Conservation (phyloP, 139 green algal genomes). For the Microglena sp. region DNA sequence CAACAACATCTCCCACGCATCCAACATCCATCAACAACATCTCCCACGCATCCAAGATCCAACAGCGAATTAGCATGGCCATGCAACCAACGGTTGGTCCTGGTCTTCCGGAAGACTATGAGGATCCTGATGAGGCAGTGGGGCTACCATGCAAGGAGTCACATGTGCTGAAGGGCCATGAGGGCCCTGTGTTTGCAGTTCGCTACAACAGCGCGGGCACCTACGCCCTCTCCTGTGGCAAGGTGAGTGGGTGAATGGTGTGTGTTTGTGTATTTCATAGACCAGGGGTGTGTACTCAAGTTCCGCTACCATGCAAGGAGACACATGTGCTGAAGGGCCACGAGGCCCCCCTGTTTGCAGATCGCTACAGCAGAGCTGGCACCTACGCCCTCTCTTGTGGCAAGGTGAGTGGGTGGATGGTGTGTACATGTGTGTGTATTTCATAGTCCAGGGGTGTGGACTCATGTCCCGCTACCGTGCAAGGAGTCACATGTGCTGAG, state of each 20-base stretch:
- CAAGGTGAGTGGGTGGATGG: conserved; percentile 48
- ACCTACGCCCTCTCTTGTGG: conserved; percentile 78
- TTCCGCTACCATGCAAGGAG: conserved; percentile 29
- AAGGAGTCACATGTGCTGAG: too few relatives aligned
- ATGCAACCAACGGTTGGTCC: too few relatives aligned
- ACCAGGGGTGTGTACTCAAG: too few relatives aligned
- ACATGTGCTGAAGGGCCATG: conserved; percentile 53
- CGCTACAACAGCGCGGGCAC: conserved; percentile 72
- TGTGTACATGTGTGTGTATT: background rate
- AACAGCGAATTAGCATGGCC: too few relatives aligned
- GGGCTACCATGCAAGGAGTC: conserved; percentile 23
- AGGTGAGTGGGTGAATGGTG: conserved; percentile 41
- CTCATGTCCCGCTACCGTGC: too few relatives aligned
- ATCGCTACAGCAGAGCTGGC: conserved; percentile 72
- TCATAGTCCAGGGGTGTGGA: background rate
- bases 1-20: too few relatives aligned
- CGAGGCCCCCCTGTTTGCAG: conserved; percentile 69
- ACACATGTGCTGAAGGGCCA: conserved; percentile 49
- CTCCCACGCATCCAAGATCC: too few relatives aligned
- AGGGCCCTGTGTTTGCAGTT: conserved; percentile 73
- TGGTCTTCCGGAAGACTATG: conserved; percentile 30
- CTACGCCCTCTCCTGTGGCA: conserved; percentile 79
- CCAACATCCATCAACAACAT: too few relatives aligned
- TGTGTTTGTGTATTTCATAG: background rate
- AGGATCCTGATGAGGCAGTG: background rate